Conservation (phyloP, 2,329 filamentous ascomycete genomes). For the Fusarium paranaense region DNA sequence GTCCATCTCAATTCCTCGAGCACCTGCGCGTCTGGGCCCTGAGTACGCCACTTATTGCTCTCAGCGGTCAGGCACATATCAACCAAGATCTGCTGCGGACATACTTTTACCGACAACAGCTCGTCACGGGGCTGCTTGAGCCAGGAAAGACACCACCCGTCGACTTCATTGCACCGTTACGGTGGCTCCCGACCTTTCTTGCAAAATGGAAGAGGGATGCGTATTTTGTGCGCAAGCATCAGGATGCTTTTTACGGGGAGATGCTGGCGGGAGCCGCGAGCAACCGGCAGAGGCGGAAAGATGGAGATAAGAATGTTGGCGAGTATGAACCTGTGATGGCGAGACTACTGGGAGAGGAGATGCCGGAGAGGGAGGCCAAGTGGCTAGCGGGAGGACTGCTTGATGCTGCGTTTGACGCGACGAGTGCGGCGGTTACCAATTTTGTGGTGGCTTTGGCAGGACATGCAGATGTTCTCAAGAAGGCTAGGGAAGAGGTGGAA, state of each 20-base stretch:
- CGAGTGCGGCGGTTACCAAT: conserved; percentile 30
- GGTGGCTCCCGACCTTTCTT: conserved; percentile 31
- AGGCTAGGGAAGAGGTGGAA: conserved; percentile 37
- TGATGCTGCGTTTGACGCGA: conserved; percentile 44
- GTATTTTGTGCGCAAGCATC: conserved; percentile 35
- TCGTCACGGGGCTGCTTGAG: conserved; percentile 40
- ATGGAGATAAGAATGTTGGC: neutral
- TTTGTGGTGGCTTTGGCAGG: conserved; percentile 39
- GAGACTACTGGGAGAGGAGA: conserved; percentile 32
- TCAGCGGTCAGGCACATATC: conserved; percentile 38
- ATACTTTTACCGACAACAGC: conserved; percentile 39
- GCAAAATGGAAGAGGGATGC: conserved; percentile 40
- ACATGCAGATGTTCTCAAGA: conserved; percentile 34
- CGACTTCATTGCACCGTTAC: conserved; percentile 39
- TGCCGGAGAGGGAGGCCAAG: conserved; percentile 33
- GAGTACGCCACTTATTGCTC: conserved; percentile 39
- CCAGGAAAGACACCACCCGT: conserved; percentile 44
- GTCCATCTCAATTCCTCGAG: conserved; percentile 22
- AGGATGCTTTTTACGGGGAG: conserved; percentile 33
- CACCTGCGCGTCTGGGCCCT: conserved; percentile 41
- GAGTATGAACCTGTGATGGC: conserved; percentile 27
- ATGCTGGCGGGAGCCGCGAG: conserved; percentile 13
- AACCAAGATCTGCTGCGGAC: conserved; percentile 19
- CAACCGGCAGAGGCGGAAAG: conserved; percentile 8
- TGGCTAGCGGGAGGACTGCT: conserved; percentile 35